Evolutionary conservation across 139 green algal species (phyloP).

Genomic region (Picochlorum sp.): DNA sequence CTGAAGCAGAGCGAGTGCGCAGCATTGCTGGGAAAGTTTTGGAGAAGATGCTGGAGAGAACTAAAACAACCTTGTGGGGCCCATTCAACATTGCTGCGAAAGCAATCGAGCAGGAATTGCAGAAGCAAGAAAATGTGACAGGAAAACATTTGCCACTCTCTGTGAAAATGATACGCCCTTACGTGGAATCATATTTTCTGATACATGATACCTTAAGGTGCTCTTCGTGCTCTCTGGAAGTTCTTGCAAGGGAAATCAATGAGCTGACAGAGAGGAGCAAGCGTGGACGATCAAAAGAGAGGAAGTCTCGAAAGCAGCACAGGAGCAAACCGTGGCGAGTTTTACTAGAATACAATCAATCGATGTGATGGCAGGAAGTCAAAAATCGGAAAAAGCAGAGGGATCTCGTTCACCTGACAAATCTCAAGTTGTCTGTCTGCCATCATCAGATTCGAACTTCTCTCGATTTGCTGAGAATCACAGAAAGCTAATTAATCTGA

Average conservation of each 20-base stretch:
- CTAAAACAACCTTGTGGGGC: constrained; percentile 15
- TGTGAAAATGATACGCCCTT: constrained; percentile 66
- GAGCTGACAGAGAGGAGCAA: neutral
- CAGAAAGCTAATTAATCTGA: constrained; percentile 78
- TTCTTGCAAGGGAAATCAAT: constrained; percentile 10
- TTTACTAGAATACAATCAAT: constrained; percentile 1
- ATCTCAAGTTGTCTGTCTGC: neutral
- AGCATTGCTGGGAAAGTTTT: neutral
- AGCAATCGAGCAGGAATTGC: constrained; percentile 10
- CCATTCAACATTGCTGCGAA: neutral
- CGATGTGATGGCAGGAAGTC: neutral
- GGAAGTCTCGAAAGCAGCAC: neutral
- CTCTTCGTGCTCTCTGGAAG: constrained; percentile 9
- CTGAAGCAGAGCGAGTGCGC: neutral
- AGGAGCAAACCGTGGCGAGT: neutral
- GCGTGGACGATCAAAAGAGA: neutral
- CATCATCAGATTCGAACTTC: constrained; percentile 16
- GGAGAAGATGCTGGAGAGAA: neutral
- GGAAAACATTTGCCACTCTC: constrained; percentile 55
- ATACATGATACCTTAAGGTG: constrained; percentile 35
- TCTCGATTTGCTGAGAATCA: constrained; percentile 77
- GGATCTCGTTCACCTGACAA: no score
- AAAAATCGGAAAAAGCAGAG: no score
- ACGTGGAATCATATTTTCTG: constrained; percentile 91
- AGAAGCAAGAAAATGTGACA: neutral